Evolutionary conservation across 768 basidiomycete genomes (phyloP), one percentile per base, ranked within the genome.

Genomic region (Auricularia heimuer): DNA sequence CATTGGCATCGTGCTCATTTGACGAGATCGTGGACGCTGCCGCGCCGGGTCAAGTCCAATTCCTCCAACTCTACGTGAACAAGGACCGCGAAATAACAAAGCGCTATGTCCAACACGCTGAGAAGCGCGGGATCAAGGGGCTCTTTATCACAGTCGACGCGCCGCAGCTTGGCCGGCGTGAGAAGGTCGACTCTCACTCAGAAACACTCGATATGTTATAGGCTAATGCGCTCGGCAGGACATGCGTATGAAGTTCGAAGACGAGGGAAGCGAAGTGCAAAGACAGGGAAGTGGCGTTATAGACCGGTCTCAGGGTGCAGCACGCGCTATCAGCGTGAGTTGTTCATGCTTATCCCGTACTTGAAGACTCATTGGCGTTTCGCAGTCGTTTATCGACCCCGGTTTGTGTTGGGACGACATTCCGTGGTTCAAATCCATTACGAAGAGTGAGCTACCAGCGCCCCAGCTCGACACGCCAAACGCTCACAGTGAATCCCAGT

Each of bases 141-240:
- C 78, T 98, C 12, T 98, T 98, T 75, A 97, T 98, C 73, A 98
- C 96, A 0, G 96, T 98, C 34, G 96, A 98, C 76, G 96, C 96
- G 0, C 96, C 96, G 4, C 94, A 97, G 69, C 86, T 98, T 10
- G 96, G 96, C 54, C 84, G 94, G 12, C 83, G 95, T 66, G 94
- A 96, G 74, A 94, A 95, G 77, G 85, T 78, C 64, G 64, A 67
- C 29, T 29, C 29, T 29, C 29, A 29, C 29, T 29, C 29, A 29
- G 29, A 29, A 29, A 29, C 67, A 65, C 63, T 33, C 67, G 65
- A 45, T 62, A 66, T 62, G n/a, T 34, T 62, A 18, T 66, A 14
- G 29, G 39, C 8, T 6, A 58, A 3, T 34, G 33, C 21, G 14
- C n/a, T 18, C 8, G 21, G 7, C 24, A 84, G 85, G 96, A 98